Evolutionary conservation across 139 green algal genomes (phyloP).

Genomic region (Spirogloea muscicola): DNA sequence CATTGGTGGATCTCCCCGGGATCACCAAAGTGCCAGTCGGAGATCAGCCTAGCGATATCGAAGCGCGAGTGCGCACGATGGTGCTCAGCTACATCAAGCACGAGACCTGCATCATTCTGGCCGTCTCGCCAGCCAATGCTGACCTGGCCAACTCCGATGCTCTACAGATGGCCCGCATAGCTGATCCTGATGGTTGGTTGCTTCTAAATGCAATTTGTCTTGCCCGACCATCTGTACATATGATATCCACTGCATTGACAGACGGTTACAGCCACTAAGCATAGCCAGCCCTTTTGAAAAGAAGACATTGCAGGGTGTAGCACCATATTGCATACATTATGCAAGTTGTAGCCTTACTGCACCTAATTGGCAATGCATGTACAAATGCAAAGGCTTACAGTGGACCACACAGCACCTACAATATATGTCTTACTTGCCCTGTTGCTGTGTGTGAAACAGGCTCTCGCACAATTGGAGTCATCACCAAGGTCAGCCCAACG

Average conservation of each 20-base stretch:
- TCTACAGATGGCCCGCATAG: constrained; percentile 82
- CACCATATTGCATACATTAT: neutral
- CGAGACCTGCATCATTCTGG: constrained; percentile 85
- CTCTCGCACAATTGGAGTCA: constrained; percentile 55
- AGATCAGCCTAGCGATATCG: constrained; percentile 94
- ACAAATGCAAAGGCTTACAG: too few relatives aligned
- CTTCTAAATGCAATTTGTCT: neutral
- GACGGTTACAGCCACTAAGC: neutral
- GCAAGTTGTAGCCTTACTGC: neutral
- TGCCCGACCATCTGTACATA: constrained; percentile 7
- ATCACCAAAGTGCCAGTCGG: constrained; percentile 89
- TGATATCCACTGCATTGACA: neutral
- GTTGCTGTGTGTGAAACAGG: constrained; percentile 10
- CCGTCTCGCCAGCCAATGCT: constrained; percentile 91
- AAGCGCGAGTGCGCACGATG: constrained; percentile 80
- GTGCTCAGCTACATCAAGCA: constrained; percentile 82
- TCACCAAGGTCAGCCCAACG: constrained; percentile 56
- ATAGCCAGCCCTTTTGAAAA: neutral
- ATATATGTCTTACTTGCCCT: neutral
- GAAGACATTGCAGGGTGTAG: neutral
- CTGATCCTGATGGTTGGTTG: constrained; percentile 62
- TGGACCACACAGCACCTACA: too few relatives aligned
- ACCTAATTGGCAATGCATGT: neutral
- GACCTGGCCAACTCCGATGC: constrained; percentile 93
- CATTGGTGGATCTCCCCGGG: constrained; percentile 94